A percentile compares a stretch with the other conserved stretches of the same genome.
phyloP scores from a whole-genome alignment of 2,329 filamentous ascomycete species.

The Hymenoscyphus albidus region DNA sequence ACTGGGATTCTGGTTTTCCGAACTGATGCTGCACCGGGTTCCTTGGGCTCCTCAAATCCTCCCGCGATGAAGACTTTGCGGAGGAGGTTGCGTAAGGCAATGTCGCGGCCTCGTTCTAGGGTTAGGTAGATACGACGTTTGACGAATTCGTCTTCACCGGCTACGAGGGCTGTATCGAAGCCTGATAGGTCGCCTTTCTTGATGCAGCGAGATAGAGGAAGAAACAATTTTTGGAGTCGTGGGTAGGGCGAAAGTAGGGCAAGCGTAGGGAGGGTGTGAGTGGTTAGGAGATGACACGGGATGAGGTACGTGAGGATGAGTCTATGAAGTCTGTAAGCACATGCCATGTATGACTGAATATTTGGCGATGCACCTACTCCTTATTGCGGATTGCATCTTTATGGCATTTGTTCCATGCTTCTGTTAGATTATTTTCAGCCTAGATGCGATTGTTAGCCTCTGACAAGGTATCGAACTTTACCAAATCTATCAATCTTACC shows the following conservation, averaged over 20 bases:
- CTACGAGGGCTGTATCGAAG: conserved; percentile 77
- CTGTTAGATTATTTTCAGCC: conserved; percentile 75
- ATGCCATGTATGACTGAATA: conserved; percentile 10
- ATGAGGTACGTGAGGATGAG: conserved; percentile 93
- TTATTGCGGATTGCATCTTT: conserved; percentile 68
- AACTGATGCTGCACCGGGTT: conserved; percentile 57
- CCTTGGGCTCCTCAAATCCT: conserved; percentile 75
- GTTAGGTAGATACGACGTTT: conserved; percentile 92
- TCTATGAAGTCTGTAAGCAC: conserved; percentile 42
- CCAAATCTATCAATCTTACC: conserved; percentile 42
- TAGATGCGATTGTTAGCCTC: conserved; percentile 35
- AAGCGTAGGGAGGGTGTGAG: conserved; percentile 74
- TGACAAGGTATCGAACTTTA: not conserved
- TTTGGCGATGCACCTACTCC: conserved; percentile 54
- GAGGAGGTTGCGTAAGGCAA: conserved; percentile 85
- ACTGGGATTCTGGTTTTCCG: conserved; percentile 76
- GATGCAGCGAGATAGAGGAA: conserved; percentile 74
- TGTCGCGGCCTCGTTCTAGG: conserved; percentile 85
- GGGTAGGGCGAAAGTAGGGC: conserved; percentile 72
- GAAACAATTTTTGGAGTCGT: conserved; percentile 70
- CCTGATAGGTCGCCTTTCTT: conserved; percentile 75
- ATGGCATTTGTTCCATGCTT: conserved; percentile 80
- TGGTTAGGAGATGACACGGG: conserved; percentile 85
- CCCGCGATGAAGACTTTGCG: conserved; percentile 85
- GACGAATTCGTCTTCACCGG: conserved; percentile 88